A percentile compares a stretch with the other conserved stretches of the same genome.
phyloP scores from a whole-genome alignment of 2,329 filamentous ascomycete species.

The Penicillium sp. region DNA sequence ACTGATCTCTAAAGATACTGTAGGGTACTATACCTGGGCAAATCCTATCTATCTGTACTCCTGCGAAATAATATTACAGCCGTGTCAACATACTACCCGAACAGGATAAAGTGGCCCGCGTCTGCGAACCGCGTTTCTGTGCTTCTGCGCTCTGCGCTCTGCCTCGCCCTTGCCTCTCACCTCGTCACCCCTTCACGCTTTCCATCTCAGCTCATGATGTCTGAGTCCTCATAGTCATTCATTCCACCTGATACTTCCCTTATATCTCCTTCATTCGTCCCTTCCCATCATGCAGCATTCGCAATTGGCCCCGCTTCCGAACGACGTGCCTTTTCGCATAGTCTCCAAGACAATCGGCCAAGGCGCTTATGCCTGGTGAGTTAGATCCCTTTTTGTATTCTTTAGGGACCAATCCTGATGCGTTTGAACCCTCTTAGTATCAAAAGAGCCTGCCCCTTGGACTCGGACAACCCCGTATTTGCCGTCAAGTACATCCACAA shows the following conservation, averaged over 20 bases:
- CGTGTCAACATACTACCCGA: constrained; percentile 14
- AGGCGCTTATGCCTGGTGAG: constrained; percentile 92
- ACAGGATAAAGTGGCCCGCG: constrained; percentile 36
- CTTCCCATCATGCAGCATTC: constrained; percentile 61
- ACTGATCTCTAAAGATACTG: neutral
- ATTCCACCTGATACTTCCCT: neutral
- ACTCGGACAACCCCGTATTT: constrained; percentile 69
- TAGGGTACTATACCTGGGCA: neutral
- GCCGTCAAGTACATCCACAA: constrained; percentile 99
- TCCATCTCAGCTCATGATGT: constrained; percentile 1
- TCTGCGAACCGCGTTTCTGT: constrained; percentile 25
- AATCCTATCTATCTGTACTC: neutral
- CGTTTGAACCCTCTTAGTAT: constrained; percentile 54
- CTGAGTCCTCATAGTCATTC: neutral
- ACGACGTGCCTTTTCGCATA: constrained; percentile 83
- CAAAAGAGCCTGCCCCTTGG: constrained; percentile 81
- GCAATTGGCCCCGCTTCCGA: constrained; percentile 80
- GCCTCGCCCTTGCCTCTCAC: constrained; percentile 17
- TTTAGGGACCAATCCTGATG: neutral
- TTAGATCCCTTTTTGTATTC: constrained; percentile 1
- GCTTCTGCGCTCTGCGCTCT: constrained; percentile 3
- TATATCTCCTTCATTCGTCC: constrained; percentile 4
- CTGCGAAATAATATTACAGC: neutral
- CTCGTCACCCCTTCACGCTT: constrained; percentile 4
- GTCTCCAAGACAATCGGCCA: constrained; percentile 95